These are phyloP conservation scores for Chrysanthemum seticuspe DNA, from an alignment of 129 eudicot species.

Conservation along the genomic window DNA sequence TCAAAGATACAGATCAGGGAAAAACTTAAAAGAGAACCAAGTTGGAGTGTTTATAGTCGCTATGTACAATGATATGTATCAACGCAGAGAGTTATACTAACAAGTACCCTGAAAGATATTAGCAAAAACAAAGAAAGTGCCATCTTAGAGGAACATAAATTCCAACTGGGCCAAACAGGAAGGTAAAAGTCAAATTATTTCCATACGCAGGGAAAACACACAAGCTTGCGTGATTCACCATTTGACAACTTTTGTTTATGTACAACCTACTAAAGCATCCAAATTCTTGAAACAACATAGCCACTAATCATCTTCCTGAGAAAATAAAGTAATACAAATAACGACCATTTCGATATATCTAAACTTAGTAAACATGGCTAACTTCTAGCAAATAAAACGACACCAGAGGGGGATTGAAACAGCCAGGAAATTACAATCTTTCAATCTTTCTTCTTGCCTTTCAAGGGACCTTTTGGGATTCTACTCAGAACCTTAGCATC, in stretches of 20 bases:
- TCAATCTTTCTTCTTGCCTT: constrained; percentile 60
- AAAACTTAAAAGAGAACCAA: too few species aligned
- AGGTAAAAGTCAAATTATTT: not conserved
- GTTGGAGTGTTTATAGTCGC: too few species aligned
- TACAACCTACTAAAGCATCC: constrained; percentile 18
- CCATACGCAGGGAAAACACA: too few species aligned
- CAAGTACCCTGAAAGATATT: too few species aligned
- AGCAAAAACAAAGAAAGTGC: too few species aligned
- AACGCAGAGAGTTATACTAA: too few species aligned
- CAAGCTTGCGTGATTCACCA: too few species aligned
- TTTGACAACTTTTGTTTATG: constrained; percentile 16
- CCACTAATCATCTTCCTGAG: constrained; percentile 7
- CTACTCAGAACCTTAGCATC: constrained; percentile 67
- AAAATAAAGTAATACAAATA: not conserved
- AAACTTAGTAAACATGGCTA: constrained; percentile 10
- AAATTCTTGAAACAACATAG: constrained; percentile 16
- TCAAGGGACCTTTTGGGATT: constrained; percentile 65
- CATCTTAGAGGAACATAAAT: not conserved
- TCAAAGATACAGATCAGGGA: too few species aligned
- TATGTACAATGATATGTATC: too few species aligned
- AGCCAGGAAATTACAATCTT: constrained; percentile 1
- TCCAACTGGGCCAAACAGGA: not conserved
- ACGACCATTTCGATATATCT: constrained; percentile 4
- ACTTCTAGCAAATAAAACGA: constrained; percentile 15
- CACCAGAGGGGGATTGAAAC: not conserved